Evolutionary conservation across 768 basidiomycete species (phyloP).

Genomic region (Chalciporus sphaerocephalus): DNA sequence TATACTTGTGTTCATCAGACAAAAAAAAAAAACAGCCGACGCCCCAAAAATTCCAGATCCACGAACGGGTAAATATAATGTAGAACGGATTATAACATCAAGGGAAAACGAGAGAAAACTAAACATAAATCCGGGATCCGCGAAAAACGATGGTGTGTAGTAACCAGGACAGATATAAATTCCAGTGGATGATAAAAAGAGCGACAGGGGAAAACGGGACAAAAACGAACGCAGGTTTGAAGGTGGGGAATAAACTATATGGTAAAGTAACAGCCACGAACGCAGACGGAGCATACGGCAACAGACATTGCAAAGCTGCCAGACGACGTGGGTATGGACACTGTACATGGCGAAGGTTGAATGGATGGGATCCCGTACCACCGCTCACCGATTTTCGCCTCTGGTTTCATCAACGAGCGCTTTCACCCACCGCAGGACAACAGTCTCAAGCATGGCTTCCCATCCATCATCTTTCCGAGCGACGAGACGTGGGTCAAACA

Average conservation of each 20-base stretch:
- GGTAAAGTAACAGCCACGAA: slow-evolving; percentile 7
- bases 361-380: not conserved
- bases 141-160: not conserved
- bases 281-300: slow-evolving; percentile 7
- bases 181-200: not conserved
- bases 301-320: not conserved
- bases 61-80: not conserved
- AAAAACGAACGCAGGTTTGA: not conserved
- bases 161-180: slow-evolving; percentile 2
- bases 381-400: slow-evolving; percentile 29
- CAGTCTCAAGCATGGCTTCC: slow-evolving; percentile 71
- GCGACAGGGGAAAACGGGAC: not conserved
- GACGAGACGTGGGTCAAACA: slow-evolving; percentile 71
- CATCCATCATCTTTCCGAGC: slow-evolving; percentile 75
- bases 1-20: not conserved
- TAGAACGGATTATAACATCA: not conserved
- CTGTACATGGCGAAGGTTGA: not conserved
- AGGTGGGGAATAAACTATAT: slow-evolving; percentile 9
- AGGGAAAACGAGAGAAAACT: not conserved
- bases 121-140: not conserved
- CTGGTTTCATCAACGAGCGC: slow-evolving; percentile 67
- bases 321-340: not conserved
- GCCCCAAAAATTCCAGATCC: not conserved
- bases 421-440: slow-evolving; percentile 61
- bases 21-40: not conserved